Conservation (phyloP, 352 stramenopile species). For the Halophytophthora batemanensis region DNA sequence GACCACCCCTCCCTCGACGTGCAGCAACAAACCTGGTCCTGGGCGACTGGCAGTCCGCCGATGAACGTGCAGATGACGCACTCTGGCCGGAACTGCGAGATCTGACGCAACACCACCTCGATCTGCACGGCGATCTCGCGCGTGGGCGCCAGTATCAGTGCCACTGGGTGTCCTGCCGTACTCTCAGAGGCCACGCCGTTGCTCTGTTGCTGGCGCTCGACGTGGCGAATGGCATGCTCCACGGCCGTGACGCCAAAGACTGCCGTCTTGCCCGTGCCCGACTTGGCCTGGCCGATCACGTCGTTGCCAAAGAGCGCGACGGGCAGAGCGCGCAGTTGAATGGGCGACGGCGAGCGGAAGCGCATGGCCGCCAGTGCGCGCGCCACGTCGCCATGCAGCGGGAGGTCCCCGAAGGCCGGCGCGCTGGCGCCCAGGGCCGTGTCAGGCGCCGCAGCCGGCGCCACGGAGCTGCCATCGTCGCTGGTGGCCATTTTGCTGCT, state of each 20-base stretch:
- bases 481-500: too few species aligned
- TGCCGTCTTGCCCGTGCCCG: slow-evolving; percentile 78
- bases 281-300: slow-evolving; percentile 81
- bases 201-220: slow-evolving; percentile 11
- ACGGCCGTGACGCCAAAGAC: slow-evolving; percentile 69
- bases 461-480: slow-evolving; percentile 1
- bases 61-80: slow-evolving; percentile 54
- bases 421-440: slow-evolving; percentile 10
- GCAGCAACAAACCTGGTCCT: slow-evolving; percentile 42
- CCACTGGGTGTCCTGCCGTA: slow-evolving; percentile 27
- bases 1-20: background rate
- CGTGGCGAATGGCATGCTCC: slow-evolving; percentile 49
- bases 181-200: background rate
- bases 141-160: slow-evolving; percentile 70
- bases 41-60: slow-evolving; percentile 51
- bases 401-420: slow-evolving; percentile 58
- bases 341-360: slow-evolving; percentile 60
- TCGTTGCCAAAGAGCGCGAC: slow-evolving; percentile 79
- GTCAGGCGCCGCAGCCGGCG: slow-evolving; percentile 11
- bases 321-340: slow-evolving; percentile 66
- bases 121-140: slow-evolving; percentile 80
- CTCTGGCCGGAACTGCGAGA: slow-evolving; percentile 36
- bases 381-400: slow-evolving; percentile 51
- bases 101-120: slow-evolving; percentile 53
- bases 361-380: slow-evolving; percentile 46